Percentiles rank a stretch among this genome's conserved stretches.
Evolutionary conservation across 495 filamentous ascomycete genomes (phyloP).

Genomic region (Wilcoxina mikolae): DNA sequence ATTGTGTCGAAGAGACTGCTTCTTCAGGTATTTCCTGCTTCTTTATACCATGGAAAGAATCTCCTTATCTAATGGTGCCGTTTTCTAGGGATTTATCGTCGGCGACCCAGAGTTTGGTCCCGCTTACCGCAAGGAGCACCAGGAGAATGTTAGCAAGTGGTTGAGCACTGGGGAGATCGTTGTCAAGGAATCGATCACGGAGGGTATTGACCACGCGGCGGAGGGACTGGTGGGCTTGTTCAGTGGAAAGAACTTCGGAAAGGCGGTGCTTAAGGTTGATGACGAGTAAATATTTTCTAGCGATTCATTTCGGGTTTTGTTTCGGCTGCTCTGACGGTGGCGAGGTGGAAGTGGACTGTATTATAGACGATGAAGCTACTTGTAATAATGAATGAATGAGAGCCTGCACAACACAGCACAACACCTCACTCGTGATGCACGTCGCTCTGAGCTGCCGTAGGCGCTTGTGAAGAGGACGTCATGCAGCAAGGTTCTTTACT

Average conservation of each 20-base stretch:
- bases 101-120: constrained; percentile 46
- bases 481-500: too few relatives aligned
- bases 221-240: constrained; percentile 80
- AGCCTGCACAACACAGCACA: not conserved
- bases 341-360: not conserved
- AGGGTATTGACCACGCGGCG: constrained; percentile 69
- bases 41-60: not conserved
- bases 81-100: constrained; percentile 61
- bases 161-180: constrained; percentile 69
- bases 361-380: not conserved
- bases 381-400: not conserved
- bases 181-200: constrained; percentile 50
- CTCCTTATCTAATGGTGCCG: not conserved
- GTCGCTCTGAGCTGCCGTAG: not conserved
- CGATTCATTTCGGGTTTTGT: not conserved
- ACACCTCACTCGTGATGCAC: not conserved
- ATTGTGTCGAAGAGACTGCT: constrained; percentile 36
- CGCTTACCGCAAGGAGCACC: constrained; percentile 59
- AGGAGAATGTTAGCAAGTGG: constrained; percentile 72
- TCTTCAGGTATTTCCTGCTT: constrained; percentile 20
- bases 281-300: not conserved
- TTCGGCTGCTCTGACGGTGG: not conserved
- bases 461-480: not conserved
- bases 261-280: constrained; percentile 34
- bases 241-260: constrained; percentile 80